These are phyloP conservation scores for Plasmodium reichenowi DNA, from an alignment of 169 alveolate genomes.

Conservation along the genomic window DNA sequence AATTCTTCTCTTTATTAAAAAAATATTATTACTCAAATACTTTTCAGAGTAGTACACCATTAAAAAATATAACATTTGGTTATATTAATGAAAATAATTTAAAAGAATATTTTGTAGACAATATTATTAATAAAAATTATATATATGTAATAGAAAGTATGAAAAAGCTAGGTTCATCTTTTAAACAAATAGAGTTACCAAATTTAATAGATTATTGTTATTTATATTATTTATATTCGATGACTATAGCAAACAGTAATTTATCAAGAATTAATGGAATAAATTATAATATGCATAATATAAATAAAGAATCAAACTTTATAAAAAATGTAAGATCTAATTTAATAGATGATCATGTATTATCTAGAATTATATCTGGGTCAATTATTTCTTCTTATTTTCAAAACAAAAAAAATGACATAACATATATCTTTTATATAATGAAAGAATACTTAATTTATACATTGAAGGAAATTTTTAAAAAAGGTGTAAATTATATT, in stretches of 20 bases:
- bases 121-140: constrained; percentile 9
- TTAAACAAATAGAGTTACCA: constrained; percentile 12
- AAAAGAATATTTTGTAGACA: constrained; percentile 34
- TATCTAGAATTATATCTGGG: constrained; percentile 51
- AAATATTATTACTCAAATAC: constrained; percentile 21
- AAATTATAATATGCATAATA: constrained; percentile 39
- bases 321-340: constrained; percentile 28
- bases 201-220: constrained; percentile 42
- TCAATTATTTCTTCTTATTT: constrained; percentile 44
- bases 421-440: not conserved
- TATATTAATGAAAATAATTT: constrained; percentile 22
- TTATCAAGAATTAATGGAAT: constrained; percentile 53
- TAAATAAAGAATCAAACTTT: constrained; percentile 7
- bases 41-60: constrained; percentile 17
- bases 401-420: constrained; percentile 1
- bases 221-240: constrained; percentile 36
- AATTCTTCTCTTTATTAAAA: constrained; percentile 20
- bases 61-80: constrained; percentile 45
- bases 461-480: constrained; percentile 1
- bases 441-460: constrained; percentile 7
- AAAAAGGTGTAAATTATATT: constrained; percentile 14
- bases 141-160: constrained; percentile 26
- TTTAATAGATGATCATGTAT: constrained; percentile 38
- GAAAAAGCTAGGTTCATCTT: constrained; percentile 25
- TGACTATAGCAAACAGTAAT: constrained; percentile 62